Base-by-base conservation (phyloP, 2,329 filamentous ascomycete species). In the Sordariomycetes sp. region DNA sequence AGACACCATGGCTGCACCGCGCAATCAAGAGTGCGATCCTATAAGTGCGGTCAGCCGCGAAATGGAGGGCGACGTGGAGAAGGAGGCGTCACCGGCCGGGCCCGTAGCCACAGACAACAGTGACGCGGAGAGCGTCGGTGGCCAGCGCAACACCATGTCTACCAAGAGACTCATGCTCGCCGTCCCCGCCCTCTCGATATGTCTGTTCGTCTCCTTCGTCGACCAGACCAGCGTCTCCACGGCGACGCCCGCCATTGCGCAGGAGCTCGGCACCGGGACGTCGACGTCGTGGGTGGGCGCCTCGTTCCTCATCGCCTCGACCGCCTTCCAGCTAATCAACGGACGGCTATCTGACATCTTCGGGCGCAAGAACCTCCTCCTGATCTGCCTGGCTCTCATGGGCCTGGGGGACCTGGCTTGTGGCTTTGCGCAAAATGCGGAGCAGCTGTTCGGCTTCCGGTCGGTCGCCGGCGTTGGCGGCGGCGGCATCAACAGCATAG, bases 271-370 rank as follows among this genome's bases (percentile, higher is more conserved):
- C 32, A 67, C 70, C 0, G 67, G 66, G 1, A 63, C 67, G 1
- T 66, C 70, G 3, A 69, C 65, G 4, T 67, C 67, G 0, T 72
- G 70, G 70, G 65, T 70, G 1, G 70, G 71, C 20, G 71, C 68
- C n/a, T 72, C 66, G 54, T 74, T 65, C 54, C 67, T 70, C 16
- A 67, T 73, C 16, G 70, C 72, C 0, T 69, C 66, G 14, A 73
- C 71, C 0, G 64, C 65, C 1, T 69, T 72, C 0, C 70, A 72
- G 61, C 65, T 71, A 14, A 64, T 73, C 14, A 69, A 72, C 53
- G 71, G 71, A 0, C 66, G 71, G 2, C 58, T 72, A 0, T 69
- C 68, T 0, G 69, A 73, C 24, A 71, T 73, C 0, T 70, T 71
- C 3, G 71, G 71, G 1, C 63, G 72, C 0, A 73, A 73, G 55